Evolutionary conservation across 1,284 basidiomycete genomes (phyloP).

Genomic region (Trichosporon ovoides): DNA sequence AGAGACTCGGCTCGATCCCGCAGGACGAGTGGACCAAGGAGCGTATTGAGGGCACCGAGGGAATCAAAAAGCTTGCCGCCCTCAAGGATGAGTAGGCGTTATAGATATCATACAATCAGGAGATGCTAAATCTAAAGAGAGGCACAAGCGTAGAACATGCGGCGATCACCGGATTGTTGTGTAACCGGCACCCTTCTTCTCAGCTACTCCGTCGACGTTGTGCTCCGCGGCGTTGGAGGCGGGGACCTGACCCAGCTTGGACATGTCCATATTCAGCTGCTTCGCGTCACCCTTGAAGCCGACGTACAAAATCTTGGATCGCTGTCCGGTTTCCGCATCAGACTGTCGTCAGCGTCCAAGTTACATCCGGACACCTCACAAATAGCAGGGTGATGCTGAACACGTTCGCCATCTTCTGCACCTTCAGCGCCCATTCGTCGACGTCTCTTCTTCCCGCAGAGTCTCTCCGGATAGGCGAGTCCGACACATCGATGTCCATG

Average conservation of each 20-base stretch:
- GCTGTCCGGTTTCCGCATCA: constrained; percentile 30
- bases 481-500: constrained; percentile 43
- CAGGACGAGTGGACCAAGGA: constrained; percentile 86
- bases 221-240: constrained; percentile 44
- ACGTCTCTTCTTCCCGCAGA: constrained; percentile 41
- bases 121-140: not conserved
- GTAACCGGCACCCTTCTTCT: constrained; percentile 44
- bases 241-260: constrained; percentile 40
- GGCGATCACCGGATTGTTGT: constrained; percentile 21
- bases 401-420: constrained; percentile 47
- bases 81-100: constrained; percentile 25
- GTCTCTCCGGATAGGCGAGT: constrained; percentile 28
- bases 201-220: constrained; percentile 40
- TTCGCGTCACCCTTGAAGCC: constrained; percentile 48
- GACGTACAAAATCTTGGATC: constrained; percentile 36
- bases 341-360: constrained; percentile 23
- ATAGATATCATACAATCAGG: not conserved
- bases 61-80: constrained; percentile 37
- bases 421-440: constrained; percentile 48
- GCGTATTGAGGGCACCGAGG: constrained; percentile 66
- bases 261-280: constrained; percentile 43
- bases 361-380: constrained; percentile 28
- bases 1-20: constrained; percentile 62
- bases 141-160: too few species aligned
- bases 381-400: constrained; percentile 45